Percentiles rank a stretch among this genome's conserved stretches.
phyloP scores from a whole-genome alignment of 257 asterid genomes.

The Solanum ahanhuiri region DNA sequence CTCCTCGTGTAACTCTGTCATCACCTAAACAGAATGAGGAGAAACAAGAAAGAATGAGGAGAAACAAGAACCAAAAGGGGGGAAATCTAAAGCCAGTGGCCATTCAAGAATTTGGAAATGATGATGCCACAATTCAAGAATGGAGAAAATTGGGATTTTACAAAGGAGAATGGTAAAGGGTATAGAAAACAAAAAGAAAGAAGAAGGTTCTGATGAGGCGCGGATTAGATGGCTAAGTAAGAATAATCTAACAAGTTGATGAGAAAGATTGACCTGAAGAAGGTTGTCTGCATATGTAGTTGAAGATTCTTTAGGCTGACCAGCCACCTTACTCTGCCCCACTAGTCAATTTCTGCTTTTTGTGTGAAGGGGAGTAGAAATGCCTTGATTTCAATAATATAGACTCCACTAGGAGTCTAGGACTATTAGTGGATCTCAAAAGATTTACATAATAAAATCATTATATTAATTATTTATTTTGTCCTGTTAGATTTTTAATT shows the following conservation, averaged over 20 bases:
- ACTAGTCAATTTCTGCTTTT: not conserved
- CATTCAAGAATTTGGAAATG: not conserved
- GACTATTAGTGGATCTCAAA: too few species aligned
- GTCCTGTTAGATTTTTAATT: too few species aligned
- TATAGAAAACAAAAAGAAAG: not conserved
- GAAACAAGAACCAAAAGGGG: slow-evolving; percentile 1
- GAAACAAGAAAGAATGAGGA: not conserved
- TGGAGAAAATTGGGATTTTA: not conserved
- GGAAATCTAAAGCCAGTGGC: not conserved
- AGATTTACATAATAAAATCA: too few species aligned
- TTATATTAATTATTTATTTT: too few species aligned
- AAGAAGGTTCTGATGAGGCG: not conserved
- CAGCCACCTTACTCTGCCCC: not conserved
- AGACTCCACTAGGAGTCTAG: too few species aligned
- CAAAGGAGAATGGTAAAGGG: not conserved
- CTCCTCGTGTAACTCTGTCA: slow-evolving; percentile 20
- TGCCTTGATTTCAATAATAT: not conserved
- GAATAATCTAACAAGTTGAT: not conserved
- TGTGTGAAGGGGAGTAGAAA: not conserved
- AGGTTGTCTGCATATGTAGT: not conserved
- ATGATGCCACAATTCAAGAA: not conserved
- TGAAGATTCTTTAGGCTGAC: not conserved
- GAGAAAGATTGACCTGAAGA: slow-evolving; percentile 1
- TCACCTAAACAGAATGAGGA: slow-evolving; percentile 14
- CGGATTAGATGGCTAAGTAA: not conserved